Evolutionary conservation across 352 stramenopile genomes (phyloP).

Genomic region (Pythium pectinolyticum): DNA sequence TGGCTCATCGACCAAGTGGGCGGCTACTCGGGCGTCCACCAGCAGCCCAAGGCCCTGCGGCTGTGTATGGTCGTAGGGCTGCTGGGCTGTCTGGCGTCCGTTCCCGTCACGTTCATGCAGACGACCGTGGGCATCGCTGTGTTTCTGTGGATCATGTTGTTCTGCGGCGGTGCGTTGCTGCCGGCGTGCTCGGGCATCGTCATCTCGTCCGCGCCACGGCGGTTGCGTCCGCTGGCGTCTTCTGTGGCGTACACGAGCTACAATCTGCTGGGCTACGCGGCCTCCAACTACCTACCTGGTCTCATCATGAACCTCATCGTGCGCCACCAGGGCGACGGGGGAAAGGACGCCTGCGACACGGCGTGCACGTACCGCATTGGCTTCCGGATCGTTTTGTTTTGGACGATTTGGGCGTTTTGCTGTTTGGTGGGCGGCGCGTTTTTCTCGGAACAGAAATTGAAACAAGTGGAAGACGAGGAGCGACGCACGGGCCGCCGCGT

Average conservation of each 20-base stretch:
- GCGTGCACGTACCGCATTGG: slow-evolving; percentile 81
- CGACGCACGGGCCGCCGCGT: slow-evolving; percentile 21
- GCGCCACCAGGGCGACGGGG: slow-evolving; percentile 36
- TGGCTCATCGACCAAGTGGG: slow-evolving; percentile 82
- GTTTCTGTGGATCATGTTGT: slow-evolving; percentile 85
- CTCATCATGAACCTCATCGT: slow-evolving; percentile 86
- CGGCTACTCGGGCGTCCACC: slow-evolving; percentile 65
- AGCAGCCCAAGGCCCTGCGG: slow-evolving; percentile 65
- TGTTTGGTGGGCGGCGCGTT: slow-evolving; percentile 51
- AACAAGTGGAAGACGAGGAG: slow-evolving; percentile 23
- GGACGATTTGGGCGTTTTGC: slow-evolving; percentile 72
- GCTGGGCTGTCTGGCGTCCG: slow-evolving; percentile 42
- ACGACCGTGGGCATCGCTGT: slow-evolving; percentile 63
- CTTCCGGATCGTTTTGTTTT: slow-evolving; percentile 81
- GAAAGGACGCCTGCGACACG: slow-evolving; percentile 48
- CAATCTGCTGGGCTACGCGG: slow-evolving; percentile 85
- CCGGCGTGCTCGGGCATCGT: slow-evolving; percentile 84
- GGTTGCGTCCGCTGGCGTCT: slow-evolving; percentile 65
- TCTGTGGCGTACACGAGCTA: slow-evolving; percentile 82
- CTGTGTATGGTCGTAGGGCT: slow-evolving; percentile 74
- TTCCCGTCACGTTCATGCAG: slow-evolving; percentile 72
- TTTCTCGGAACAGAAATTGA: slow-evolving; percentile 39
- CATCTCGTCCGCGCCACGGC: slow-evolving; percentile 65
- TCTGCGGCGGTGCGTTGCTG: slow-evolving; percentile 70
- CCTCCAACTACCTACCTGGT: slow-evolving; percentile 82